phyloP scores from a whole-genome alignment of 306 rosid genomes.

The Fagus crenata region DNA sequence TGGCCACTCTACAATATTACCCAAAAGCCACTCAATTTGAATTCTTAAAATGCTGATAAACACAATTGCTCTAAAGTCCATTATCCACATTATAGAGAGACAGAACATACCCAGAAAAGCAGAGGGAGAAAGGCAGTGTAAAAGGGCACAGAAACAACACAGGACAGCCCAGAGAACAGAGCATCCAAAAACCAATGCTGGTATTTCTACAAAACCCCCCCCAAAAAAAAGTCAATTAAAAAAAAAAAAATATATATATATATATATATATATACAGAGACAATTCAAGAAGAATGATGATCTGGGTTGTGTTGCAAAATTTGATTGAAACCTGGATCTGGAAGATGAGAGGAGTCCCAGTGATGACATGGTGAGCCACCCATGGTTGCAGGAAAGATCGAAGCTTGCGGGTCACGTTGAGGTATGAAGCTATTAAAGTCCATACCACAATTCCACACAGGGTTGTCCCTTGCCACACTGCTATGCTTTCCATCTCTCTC shows the following conservation, averaged over 20 bases:
- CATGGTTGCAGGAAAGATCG: slow-evolving; percentile 80
- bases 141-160: slow-evolving; percentile 88
- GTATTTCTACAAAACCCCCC: slow-evolving; percentile 49
- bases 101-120: slow-evolving; percentile 71
- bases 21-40: slow-evolving; percentile 20
- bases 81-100: slow-evolving; percentile 11
- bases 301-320: slow-evolving; percentile 21
- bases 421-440: slow-evolving; percentile 56
- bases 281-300: slow-evolving; percentile 16
- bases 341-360: slow-evolving; percentile 56
- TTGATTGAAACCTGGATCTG: slow-evolving; percentile 71
- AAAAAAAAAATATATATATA: slow-evolving; percentile 7
- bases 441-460: slow-evolving; percentile 64
- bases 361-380: slow-evolving; percentile 54
- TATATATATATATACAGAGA: background rate
- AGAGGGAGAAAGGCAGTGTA: slow-evolving; percentile 96
- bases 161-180: slow-evolving; percentile 72
- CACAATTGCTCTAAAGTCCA: background rate
- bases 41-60: background rate
- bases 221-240: background rate
- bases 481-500: slow-evolving; percentile 53
- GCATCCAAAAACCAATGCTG: slow-evolving; percentile 60
- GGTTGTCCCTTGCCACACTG: slow-evolving; percentile 67
- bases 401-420: slow-evolving; percentile 63
- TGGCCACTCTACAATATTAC: slow-evolving; percentile 75